Evolutionary conservation across 345 rosid genomes (phyloP), one percentile per base, ranked within the genome.

Genomic region (Fremontodendron californicum): DNA sequence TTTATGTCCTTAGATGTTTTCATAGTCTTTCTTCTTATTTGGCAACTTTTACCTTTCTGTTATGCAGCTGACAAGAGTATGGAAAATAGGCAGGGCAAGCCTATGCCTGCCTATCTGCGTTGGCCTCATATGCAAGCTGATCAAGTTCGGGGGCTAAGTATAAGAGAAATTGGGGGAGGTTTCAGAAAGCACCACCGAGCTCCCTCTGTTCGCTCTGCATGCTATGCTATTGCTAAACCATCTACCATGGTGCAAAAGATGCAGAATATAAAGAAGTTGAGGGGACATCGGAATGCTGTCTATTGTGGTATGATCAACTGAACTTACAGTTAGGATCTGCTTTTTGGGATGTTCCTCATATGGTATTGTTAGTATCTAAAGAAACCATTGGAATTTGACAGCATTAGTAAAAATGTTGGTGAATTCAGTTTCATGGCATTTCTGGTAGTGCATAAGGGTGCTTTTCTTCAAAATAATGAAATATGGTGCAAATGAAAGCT

Each of bases 101-200:
- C 73, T 77, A 81, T 90, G 42, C 91, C 94, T 39, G 55, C 82
- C 77, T 88, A 91, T 84, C 79, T 96, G 86, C 93, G 92, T 71
- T 93, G 99, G 99, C 99, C 99, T 35, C 99, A 96, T 81, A 88
- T 88, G 87, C 95, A 82, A 79, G 94, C 96, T 73, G 97, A 93
- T 89, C 99, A 96, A 85, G 93, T 96, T 55, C 99, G 80, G 75
- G 99, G 98, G 57, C 88, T 96, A 74, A 87, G 91, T 82, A 86
- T 96, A 84, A 92, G 99, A 86, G 99, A 96, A 89, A 91, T 93
- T 78, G 97, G 98, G 55, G 99, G 98, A 78, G 99, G 99, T 84
- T 96, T 96, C 87, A 75, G 89, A 69, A 96, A 93, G 79, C 97
- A 93, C 82, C 99, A 93, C 81, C 97, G 99, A 76, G 93, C 99